These are phyloP conservation scores for Mucor indicus DNA, from an alignment of 371 early-diverging fungal species.

Conservation along the genomic window DNA sequence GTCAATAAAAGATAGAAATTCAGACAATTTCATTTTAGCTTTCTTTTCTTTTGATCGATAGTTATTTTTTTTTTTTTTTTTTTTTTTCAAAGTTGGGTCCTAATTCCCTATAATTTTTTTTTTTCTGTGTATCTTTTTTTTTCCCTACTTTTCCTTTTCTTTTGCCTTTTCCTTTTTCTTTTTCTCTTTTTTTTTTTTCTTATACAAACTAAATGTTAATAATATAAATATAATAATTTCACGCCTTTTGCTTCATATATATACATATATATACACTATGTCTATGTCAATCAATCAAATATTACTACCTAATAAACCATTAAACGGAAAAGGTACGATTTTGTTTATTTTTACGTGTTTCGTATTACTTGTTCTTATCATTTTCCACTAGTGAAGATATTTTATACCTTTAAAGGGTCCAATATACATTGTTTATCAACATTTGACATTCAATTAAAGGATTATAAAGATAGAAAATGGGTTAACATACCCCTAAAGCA, in stretches of 20 bases:
- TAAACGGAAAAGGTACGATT: not conserved
- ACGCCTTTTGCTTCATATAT: too few species aligned
- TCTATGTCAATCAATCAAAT: not conserved
- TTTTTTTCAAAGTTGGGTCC: conserved; percentile 11
- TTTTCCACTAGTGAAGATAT: conserved; percentile 27
- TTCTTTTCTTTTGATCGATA: not conserved
- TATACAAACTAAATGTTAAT: not conserved
- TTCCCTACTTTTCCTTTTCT: conserved; percentile 10
- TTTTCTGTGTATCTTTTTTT: conserved; percentile 6
- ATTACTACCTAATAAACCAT: not conserved
- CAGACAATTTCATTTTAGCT: too few species aligned
- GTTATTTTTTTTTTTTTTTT: not conserved
- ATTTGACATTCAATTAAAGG: conserved; percentile 22
- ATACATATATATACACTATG: not conserved
- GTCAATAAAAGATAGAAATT: too few species aligned
- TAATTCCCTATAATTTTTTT: conserved; percentile 10
- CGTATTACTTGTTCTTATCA: not conserved
- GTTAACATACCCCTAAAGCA: conserved; percentile 24
- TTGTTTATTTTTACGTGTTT: not conserved
- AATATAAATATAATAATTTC: too few species aligned
- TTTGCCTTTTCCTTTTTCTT: conserved; percentile 2
- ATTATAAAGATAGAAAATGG: conserved; percentile 21
- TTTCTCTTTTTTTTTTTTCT: conserved; percentile 1
- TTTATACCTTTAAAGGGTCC: conserved; percentile 35
- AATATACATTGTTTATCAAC: conserved; percentile 33